phyloP scores from a whole-genome alignment of 108 stramenopile genomes.

The Stephanodiscus triporus region DNA sequence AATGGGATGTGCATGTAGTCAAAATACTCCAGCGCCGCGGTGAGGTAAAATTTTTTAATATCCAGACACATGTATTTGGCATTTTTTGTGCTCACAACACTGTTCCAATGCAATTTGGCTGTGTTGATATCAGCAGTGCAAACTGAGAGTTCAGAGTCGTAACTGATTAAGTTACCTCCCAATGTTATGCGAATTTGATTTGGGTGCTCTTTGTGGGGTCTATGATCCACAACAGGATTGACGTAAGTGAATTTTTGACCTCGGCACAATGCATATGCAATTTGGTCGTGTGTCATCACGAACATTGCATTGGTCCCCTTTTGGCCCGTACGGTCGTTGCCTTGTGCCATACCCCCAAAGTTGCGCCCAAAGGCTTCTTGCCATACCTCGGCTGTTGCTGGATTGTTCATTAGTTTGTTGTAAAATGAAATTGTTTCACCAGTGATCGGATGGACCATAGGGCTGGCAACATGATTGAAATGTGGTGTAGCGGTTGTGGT shows the following conservation, averaged over 20 bases:
- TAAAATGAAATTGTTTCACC: background rate
- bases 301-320: background rate
- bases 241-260: background rate
- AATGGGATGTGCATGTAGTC: too few species aligned
- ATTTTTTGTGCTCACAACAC: too few species aligned
- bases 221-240: background rate
- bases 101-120: constrained; percentile 52
- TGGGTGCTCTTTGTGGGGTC: background rate
- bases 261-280: background rate
- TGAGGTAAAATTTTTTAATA: background rate
- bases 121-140: constrained; percentile 31
- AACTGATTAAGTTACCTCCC: constrained; percentile 41
- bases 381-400: background rate
- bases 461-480: background rate
- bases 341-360: background rate
- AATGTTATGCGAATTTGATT: constrained; percentile 21
- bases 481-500: too few species aligned
- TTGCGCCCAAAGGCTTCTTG: background rate
- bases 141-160: constrained; percentile 17
- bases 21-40: too few species aligned
- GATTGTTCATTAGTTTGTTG: background rate
- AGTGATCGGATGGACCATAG: background rate
- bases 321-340: background rate
- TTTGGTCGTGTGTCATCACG: background rate
- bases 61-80: background rate